These are phyloP conservation scores for Lactarius akahatsu DNA, from an alignment of 768 basidiomycete genomes.

Conservation along the genomic window DNA sequence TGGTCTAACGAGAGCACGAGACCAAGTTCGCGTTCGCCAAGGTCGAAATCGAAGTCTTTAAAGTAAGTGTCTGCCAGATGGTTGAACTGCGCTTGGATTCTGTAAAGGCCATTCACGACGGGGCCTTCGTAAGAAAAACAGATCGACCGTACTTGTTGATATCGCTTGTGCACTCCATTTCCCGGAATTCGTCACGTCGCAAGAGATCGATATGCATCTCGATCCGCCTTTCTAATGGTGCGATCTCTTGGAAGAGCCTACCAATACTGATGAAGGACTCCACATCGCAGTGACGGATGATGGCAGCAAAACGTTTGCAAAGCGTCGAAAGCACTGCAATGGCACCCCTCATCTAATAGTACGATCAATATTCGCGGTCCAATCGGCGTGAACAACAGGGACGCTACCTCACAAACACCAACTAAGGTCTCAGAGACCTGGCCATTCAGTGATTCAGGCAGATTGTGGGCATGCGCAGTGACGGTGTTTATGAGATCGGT, in stretches of 20 bases:
- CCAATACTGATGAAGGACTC: constrained; percentile 86
- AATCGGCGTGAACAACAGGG: background rate
- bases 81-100: constrained; percentile 91
- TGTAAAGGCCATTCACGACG: constrained; percentile 34
- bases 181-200: constrained; percentile 85
- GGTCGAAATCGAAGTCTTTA: constrained; percentile 74
- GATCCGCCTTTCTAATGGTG: constrained; percentile 85
- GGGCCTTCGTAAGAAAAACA: background rate
- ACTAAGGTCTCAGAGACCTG: constrained; percentile 83
- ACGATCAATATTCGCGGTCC: constrained; percentile 10
- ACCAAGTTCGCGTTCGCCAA: constrained; percentile 87
- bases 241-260: constrained; percentile 78
- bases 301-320: constrained; percentile 86
- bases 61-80: constrained; percentile 91
- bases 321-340: constrained; percentile 77
- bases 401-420: constrained; percentile 87
- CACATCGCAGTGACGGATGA: constrained; percentile 77
- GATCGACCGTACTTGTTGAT: constrained; percentile 66
- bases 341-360: constrained; percentile 72
- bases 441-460: constrained; percentile 83
- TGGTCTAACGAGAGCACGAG: constrained; percentile 79
- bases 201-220: constrained; percentile 89
- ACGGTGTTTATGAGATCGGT: constrained; percentile 81
- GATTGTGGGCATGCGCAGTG: constrained; percentile 76
- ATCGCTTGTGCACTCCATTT: constrained; percentile 91